Evolutionary conservation across 805 yeast genomes (phyloP).

Genomic region (Saccharomycodes ludwigii): DNA sequence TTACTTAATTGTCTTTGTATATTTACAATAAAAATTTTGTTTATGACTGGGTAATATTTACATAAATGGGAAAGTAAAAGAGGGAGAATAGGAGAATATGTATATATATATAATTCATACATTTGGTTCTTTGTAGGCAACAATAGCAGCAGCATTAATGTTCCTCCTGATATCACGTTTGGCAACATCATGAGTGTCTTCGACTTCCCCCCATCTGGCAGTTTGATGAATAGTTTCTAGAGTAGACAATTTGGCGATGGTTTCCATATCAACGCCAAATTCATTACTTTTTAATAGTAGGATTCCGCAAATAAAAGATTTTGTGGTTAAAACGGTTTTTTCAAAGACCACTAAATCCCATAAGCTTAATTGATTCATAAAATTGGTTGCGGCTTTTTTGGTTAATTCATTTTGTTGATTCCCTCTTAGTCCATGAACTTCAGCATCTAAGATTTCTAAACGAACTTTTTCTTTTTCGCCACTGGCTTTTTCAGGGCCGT

Average conservation of each 20-base stretch:
- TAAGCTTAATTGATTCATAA: constrained; percentile 47
- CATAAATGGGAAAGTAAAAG: too few species aligned
- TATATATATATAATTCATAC: too few species aligned
- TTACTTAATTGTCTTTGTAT: too few species aligned
- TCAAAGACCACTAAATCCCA: constrained; percentile 87
- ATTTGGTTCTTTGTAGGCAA: constrained; percentile 29
- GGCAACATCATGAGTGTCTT: constrained; percentile 97
- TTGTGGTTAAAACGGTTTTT: constrained; percentile 73
- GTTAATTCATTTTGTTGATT: constrained; percentile 56
- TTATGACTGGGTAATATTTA: too few species aligned
- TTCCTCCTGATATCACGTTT: constrained; percentile 78
- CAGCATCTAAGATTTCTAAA: constrained; percentile 63
- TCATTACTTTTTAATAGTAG: constrained; percentile 40
- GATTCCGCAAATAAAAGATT: constrained; percentile 77
- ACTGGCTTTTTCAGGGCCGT: constrained; percentile 11
- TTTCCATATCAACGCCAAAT: constrained; percentile 40
- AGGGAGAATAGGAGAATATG: too few species aligned
- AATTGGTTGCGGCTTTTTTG: constrained; percentile 47
- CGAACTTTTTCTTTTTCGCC: constrained; percentile 25
- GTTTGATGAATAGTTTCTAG: constrained; percentile 81
- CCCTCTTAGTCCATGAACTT: constrained; percentile 69
- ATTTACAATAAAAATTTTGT: too few species aligned
- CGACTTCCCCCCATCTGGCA: constrained; percentile 94
- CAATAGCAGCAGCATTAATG: constrained; percentile 64
- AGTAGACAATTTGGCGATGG: constrained; percentile 64